These are phyloP conservation scores for Fusarium austroafricanum DNA, from an alignment of 2,329 filamentous ascomycete genomes.

Conservation along the genomic window DNA sequence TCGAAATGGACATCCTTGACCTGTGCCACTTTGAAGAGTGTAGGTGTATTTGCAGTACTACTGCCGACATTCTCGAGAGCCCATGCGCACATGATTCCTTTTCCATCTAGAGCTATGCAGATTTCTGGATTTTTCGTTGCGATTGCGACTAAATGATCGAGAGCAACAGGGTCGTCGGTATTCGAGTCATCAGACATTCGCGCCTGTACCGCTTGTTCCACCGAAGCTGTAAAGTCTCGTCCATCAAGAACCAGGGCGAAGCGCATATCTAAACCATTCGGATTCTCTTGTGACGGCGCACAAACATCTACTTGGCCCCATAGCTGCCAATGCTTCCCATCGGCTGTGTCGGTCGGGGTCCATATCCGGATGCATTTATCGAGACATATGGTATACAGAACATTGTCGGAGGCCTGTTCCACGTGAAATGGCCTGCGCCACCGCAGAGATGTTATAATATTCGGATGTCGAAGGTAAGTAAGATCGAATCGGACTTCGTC, in stretches of 20 bases:
- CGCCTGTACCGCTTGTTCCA: conserved; percentile 77
- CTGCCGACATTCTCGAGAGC: conserved; percentile 87
- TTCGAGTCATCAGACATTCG: conserved; percentile 65
- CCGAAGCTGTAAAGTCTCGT: conserved; percentile 80
- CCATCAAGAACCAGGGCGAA: conserved; percentile 83
- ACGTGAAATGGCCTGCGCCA: conserved; percentile 85
- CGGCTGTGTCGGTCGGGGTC: conserved; percentile 79
- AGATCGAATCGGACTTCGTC: conserved; percentile 91
- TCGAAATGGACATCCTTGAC: conserved; percentile 69
- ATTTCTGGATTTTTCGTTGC: conserved; percentile 89
- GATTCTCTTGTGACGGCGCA: conserved; percentile 70
- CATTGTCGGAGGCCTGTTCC: conserved; percentile 84
- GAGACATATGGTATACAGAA: conserved; percentile 88
- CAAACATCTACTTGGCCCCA: conserved; percentile 85
- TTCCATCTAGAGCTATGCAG: conserved; percentile 85
- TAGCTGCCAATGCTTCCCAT: conserved; percentile 77
- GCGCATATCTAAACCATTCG: conserved; percentile 39
- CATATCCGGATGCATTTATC: conserved; percentile 87
- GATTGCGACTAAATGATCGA: conserved; percentile 87
- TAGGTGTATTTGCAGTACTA: conserved; percentile 71
- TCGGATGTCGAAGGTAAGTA: conserved; percentile 87
- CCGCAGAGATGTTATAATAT: conserved; percentile 81
- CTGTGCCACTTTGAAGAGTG: conserved; percentile 88
- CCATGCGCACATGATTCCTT: conserved; percentile 90
- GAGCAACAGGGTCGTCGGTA: conserved; percentile 72